phyloP scores from a whole-genome alignment of 495 filamentous ascomycete species.

The Pyronema omphalodes region DNA sequence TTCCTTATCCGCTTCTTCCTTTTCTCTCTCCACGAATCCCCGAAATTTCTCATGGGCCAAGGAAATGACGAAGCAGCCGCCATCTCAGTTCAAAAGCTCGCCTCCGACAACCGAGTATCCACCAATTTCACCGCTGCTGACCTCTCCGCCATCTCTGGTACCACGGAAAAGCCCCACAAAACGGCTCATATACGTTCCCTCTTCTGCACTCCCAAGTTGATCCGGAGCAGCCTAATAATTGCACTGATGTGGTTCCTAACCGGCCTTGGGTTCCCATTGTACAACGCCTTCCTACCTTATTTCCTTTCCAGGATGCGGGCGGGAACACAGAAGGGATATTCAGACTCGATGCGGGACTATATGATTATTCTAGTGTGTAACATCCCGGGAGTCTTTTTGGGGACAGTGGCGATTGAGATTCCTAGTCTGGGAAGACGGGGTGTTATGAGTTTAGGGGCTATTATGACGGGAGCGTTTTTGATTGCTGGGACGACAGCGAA shows the following conservation, averaged over 20 bases:
- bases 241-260: constrained; percentile 36
- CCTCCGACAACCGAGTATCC: constrained; percentile 40
- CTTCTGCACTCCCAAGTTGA: constrained; percentile 31
- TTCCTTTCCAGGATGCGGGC: constrained; percentile 51
- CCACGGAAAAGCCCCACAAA: constrained; percentile 26
- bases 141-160: constrained; percentile 34
- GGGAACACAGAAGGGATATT: constrained; percentile 52
- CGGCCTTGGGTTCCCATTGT: constrained; percentile 46
- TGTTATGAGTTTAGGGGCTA: no score
- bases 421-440: no score
- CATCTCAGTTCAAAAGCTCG: background rate
- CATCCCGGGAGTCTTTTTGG: constrained; percentile 38
- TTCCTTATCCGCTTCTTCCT: constrained; percentile 45
- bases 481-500: no score
- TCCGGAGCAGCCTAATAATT: constrained; percentile 11
- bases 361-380: constrained; percentile 56
- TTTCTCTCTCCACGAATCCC: constrained; percentile 65
- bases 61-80: constrained; percentile 23
- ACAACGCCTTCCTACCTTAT: constrained; percentile 66
- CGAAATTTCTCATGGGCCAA: constrained; percentile 59
- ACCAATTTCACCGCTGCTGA: constrained; percentile 39
- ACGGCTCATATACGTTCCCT: constrained; percentile 23
- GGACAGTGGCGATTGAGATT: no score
- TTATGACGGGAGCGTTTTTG: no score
- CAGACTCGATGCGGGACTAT: constrained; percentile 58